Base-by-base conservation (phyloP, 176 grass and related monocot genomes). In the Poa pratensis region DNA sequence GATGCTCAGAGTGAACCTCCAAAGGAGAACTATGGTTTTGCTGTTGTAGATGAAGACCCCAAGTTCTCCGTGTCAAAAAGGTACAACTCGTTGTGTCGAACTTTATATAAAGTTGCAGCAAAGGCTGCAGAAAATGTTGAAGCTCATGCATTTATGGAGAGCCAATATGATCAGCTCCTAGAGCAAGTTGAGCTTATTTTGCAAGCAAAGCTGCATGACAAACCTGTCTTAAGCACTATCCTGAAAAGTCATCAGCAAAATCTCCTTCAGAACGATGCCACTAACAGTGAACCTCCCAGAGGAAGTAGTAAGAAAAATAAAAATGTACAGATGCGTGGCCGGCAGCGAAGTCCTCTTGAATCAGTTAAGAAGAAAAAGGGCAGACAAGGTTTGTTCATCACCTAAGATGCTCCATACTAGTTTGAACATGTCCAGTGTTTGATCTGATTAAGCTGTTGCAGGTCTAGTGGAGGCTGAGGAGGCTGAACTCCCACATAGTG, bases 141-240 rank as follows among this genome's bases (percentile, higher is more conserved):
- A 89, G 84, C 88, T 73, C 83, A 86, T 85, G 69, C 83, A 79
- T 97, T 86, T 76, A 89, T 94, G 86, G 88, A 94, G 63, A 89
- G 48, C 75, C 95, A 92, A 52, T 91, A 85, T 88, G 92, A 94
- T 55, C 95, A 92, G 55, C 81, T 97, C 76, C 57, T 94, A 72
- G 92, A 94, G 30, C 95, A 94, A 69, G 90, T 97, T 22, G 95
- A 97, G 69, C 43, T 82, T 73, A 73, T 92, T 91, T 91, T 94
- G 88, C 92, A 94, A 79, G 69, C 95, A 39, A 94, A 87, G 89
- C 76, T 94, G 46, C 86, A 87, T 87, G 94, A 94, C 63, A 97
- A 89, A 78, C 81, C 91, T 86, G 84, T 82, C 10, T 75, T 82
- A 72, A 93, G 43, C 50, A 68, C 75, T 67, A 32, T 80, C 70